These are phyloP conservation scores for Halophytophthora polymorphica DNA, from an alignment of 352 stramenopile species.

Conservation along the genomic window DNA sequence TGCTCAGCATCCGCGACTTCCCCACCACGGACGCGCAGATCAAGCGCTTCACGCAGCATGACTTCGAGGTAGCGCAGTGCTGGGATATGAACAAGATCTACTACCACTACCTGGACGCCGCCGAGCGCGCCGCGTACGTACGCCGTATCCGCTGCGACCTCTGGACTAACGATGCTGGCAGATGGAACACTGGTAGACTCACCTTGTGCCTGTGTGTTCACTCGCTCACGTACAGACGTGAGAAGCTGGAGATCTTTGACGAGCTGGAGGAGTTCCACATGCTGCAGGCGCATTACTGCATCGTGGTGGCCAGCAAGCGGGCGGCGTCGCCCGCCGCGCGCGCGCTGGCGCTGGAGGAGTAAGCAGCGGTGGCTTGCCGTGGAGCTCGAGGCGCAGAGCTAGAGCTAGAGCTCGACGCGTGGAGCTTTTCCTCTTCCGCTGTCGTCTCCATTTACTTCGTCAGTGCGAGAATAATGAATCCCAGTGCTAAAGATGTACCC, in stretches of 20 bases:
- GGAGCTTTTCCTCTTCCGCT: too few relatives aligned
- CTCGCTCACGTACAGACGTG: constrained; percentile 32
- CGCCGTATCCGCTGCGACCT: neutral
- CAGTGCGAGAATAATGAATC: too few relatives aligned
- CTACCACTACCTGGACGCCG: constrained; percentile 79
- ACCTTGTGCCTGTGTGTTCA: neutral
- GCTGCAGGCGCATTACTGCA: constrained; percentile 89
- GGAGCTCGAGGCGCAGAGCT: too few relatives aligned
- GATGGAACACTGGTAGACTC: neutral
- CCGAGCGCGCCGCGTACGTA: constrained; percentile 64
- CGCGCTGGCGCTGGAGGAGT: constrained; percentile 27
- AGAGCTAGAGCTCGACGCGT: too few relatives aligned
- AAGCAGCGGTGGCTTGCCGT: too few relatives aligned
- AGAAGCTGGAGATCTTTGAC: constrained; percentile 91
- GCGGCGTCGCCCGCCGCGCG: constrained; percentile 22
- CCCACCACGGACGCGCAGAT: constrained; percentile 74
- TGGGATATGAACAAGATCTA: constrained; percentile 93
- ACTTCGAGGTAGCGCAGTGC: constrained; percentile 71
- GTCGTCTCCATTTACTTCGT: too few relatives aligned
- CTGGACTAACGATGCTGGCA: neutral
- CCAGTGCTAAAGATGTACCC: too few relatives aligned
- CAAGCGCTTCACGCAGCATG: constrained; percentile 60
- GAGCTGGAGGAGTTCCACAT: constrained; percentile 92
- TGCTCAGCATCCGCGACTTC: constrained; percentile 83
- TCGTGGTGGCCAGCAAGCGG: constrained; percentile 76